Conservation (phyloP, 2,329 filamentous ascomycete species). For the Chaetomiaceae sp. region DNA sequence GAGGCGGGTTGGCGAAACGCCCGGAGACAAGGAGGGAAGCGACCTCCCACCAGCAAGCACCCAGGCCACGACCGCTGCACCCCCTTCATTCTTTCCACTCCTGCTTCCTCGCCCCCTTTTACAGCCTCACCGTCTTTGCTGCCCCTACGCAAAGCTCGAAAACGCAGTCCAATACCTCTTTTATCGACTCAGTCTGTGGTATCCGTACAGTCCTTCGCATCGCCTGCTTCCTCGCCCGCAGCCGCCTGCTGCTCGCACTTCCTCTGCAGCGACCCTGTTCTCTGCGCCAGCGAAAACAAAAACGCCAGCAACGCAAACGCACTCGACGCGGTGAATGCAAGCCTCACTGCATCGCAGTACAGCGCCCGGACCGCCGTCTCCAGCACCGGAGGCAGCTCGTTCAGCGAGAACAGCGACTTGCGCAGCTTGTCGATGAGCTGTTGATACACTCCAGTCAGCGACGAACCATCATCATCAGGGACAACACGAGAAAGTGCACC, state of each 20-base stretch:
- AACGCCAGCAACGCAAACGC: conserved; percentile 44
- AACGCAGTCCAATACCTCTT: too few species aligned
- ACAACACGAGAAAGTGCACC: not conserved
- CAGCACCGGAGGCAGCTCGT: conserved; percentile 47
- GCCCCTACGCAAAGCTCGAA: too few species aligned
- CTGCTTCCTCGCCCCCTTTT: too few species aligned
- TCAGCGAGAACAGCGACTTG: conserved; percentile 54
- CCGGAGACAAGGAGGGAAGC: not conserved
- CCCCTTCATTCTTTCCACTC: too few species aligned
- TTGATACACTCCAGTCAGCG: conserved; percentile 29
- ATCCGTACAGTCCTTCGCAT: not conserved
- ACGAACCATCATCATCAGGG: too few species aligned
- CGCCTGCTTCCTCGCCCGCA: not conserved
- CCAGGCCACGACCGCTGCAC: too few species aligned
- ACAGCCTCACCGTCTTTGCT: too few species aligned
- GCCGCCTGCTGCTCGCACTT: not conserved
- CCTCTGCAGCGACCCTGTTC: conserved; percentile 20
- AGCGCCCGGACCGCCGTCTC: conserved; percentile 51
- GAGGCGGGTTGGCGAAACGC: not conserved
- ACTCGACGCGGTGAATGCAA: conserved; percentile 53
- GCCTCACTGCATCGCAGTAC: conserved; percentile 56
- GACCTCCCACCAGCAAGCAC: too few species aligned
- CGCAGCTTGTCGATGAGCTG: conserved; percentile 57
- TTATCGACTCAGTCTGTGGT: too few species aligned
- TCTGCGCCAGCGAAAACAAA: conserved; percentile 31